Conservation (phyloP, 495 filamentous ascomycete species). For the Daldinia decipiens region DNA sequence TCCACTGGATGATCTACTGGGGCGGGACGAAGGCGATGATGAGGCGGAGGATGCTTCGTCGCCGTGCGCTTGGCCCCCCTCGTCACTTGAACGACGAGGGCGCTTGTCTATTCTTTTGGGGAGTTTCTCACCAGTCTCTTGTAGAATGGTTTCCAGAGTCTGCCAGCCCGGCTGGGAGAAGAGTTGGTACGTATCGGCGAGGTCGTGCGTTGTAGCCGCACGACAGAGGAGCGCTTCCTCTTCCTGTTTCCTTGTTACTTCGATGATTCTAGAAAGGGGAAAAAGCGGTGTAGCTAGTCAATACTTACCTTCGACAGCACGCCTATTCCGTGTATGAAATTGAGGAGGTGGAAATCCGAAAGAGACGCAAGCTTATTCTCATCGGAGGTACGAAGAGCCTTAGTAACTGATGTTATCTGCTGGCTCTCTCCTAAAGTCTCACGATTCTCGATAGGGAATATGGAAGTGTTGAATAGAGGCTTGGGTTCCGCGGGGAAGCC, state of each 20-base stretch:
- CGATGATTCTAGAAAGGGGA: constrained; percentile 9
- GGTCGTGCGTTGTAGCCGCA: constrained; percentile 80
- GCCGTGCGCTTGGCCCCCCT: constrained; percentile 51
- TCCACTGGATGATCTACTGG: constrained; percentile 59
- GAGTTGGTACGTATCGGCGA: constrained; percentile 80
- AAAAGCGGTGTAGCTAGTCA: no score
- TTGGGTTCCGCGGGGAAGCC: constrained; percentile 86
- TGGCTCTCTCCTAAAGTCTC: constrained; percentile 85
- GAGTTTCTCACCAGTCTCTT: constrained; percentile 96
- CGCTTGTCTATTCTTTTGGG: constrained; percentile 68
- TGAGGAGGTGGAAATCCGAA: constrained; percentile 93
- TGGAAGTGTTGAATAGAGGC: constrained; percentile 73
- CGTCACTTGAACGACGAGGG: constrained; percentile 62
- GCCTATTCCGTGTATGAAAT: constrained; percentile 81
- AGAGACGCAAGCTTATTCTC: constrained; percentile 62
- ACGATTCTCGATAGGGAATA: constrained; percentile 91
- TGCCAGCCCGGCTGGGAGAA: constrained; percentile 89
- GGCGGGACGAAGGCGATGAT: constrained; percentile 39
- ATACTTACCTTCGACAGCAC: constrained; percentile 78
- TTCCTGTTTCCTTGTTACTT: constrained; percentile 65
- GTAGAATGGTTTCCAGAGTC: constrained; percentile 89
- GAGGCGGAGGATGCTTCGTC: constrained; percentile 31
- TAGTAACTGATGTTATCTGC: constrained; percentile 61
- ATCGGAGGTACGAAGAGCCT: constrained; percentile 51
- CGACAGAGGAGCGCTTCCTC: constrained; percentile 88